These are phyloP conservation scores for Metschnikowia kunwiensis DNA, from an alignment of 805 yeast genomes.

Conservation along the genomic window DNA sequence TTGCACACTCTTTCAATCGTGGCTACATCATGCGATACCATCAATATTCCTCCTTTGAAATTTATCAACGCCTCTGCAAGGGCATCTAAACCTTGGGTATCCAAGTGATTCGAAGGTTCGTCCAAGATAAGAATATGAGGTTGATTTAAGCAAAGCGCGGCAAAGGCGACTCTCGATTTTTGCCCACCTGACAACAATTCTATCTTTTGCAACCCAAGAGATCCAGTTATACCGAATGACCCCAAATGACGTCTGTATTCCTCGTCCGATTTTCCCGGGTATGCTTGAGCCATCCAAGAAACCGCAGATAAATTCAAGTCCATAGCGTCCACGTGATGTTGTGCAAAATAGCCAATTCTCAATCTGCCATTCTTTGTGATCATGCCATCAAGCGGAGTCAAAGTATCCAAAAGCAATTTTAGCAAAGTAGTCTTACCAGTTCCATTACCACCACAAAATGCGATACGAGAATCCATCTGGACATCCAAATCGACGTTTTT, in stretches of 20 bases:
- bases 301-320: slow-evolving; percentile 83
- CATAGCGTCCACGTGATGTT: slow-evolving; percentile 98
- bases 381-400: slow-evolving; percentile 72
- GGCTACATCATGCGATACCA: slow-evolving; percentile 97
- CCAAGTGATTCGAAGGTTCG: slow-evolving; percentile 98
- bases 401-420: slow-evolving; percentile 76
- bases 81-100: slow-evolving; percentile 97
- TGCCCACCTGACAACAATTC: slow-evolving; percentile 94
- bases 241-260: slow-evolving; percentile 97
- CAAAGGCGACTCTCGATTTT: slow-evolving; percentile 96
- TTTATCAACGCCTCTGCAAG: slow-evolving; percentile 81
- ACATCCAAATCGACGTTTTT: slow-evolving; percentile 83
- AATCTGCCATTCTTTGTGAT: slow-evolving; percentile 80
- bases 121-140: slow-evolving; percentile 92
- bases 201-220: slow-evolving; percentile 89
- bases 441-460: slow-evolving; percentile 98
- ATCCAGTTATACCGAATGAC: slow-evolving; percentile 94
- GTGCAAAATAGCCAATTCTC: slow-evolving; percentile 95
- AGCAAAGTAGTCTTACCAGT: slow-evolving; percentile 97
- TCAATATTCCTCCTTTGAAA: slow-evolving; percentile 92
- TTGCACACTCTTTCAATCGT: slow-evolving; percentile 86
- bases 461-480: slow-evolving; percentile 92
- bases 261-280: slow-evolving; percentile 93
- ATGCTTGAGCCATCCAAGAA: slow-evolving; percentile 85
- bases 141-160: slow-evolving; percentile 82